These are phyloP conservation scores for Solanum pinnatisectum DNA, from an alignment of 257 asterid genomes.

Conservation along the genomic window DNA sequence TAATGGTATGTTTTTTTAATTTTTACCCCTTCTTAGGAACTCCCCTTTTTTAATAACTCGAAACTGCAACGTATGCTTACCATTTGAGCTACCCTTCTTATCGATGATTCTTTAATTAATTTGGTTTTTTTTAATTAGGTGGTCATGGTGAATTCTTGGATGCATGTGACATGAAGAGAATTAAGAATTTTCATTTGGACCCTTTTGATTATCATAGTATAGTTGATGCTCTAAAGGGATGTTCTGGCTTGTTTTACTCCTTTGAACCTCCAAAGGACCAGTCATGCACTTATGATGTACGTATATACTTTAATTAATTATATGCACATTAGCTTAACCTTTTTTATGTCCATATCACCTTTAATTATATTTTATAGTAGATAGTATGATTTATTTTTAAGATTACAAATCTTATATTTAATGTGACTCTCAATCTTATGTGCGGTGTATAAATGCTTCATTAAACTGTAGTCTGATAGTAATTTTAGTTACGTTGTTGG, in stretches of 20 bases:
- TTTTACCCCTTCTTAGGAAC: background rate
- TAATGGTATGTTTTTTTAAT: background rate
- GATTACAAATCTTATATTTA: background rate
- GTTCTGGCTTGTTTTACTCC: conserved; percentile 72
- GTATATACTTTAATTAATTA: conserved; percentile 5
- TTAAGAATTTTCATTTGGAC: conserved; percentile 55
- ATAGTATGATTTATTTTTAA: background rate
- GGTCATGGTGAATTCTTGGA: conserved; percentile 29
- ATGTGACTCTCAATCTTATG: background rate
- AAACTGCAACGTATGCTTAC: background rate
- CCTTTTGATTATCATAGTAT: conserved; percentile 89
- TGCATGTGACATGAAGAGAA: conserved; percentile 12
- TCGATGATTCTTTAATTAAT: background rate
- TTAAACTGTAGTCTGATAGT: background rate
- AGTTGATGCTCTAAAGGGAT: conserved; percentile 72
- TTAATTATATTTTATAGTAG: background rate
- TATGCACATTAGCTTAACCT: background rate
- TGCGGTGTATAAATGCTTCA: background rate
- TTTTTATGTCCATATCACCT: background rate
- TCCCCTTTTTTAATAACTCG: background rate
- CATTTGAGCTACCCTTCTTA: background rate
- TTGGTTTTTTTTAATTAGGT: background rate
- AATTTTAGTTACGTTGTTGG: background rate
- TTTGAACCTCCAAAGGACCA: conserved; percentile 70
- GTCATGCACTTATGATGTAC: conserved; percentile 49